phyloP scores from a whole-genome alignment of 148 eudicot genomes.

The Dianthus caryophyllus region DNA sequence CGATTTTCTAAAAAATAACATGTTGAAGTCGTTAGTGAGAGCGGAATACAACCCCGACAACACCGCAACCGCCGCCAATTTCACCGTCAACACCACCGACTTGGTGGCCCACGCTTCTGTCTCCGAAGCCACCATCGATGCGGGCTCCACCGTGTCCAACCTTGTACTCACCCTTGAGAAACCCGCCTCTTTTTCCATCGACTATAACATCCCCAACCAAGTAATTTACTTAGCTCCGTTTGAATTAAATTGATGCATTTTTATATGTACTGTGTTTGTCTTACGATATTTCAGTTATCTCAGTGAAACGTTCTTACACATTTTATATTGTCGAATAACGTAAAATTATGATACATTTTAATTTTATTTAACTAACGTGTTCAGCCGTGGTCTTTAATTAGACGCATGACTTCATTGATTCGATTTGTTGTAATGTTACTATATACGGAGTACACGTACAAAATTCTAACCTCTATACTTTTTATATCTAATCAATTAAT shows the following conservation, averaged over 20 bases:
- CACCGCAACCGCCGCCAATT: constrained; percentile 30
- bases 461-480: too few relatives aligned
- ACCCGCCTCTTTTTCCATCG: constrained; percentile 48
- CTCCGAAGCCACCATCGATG: constrained; percentile 41
- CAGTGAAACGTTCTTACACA: too few relatives aligned
- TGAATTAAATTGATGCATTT: not conserved
- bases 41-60: constrained; percentile 32
- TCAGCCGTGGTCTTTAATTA: too few relatives aligned
- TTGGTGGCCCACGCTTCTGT: constrained; percentile 40
- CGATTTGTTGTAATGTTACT: too few relatives aligned
- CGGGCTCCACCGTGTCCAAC: constrained; percentile 34
- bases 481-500: too few relatives aligned
- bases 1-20: too few relatives aligned
- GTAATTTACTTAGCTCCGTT: not conserved
- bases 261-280: not conserved
- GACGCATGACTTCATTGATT: too few relatives aligned
- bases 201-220: constrained; percentile 45
- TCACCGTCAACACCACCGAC: constrained; percentile 46
- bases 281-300: not conserved
- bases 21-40: constrained; percentile 39
- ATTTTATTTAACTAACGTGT: too few relatives aligned
- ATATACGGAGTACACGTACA: too few relatives aligned
- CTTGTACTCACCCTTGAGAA: constrained; percentile 47
- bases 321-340: too few relatives aligned
- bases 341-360: too few relatives aligned